Base-by-base conservation (phyloP, 2,329 filamentous ascomycete genomes). In the Colletotrichum sidae region DNA sequence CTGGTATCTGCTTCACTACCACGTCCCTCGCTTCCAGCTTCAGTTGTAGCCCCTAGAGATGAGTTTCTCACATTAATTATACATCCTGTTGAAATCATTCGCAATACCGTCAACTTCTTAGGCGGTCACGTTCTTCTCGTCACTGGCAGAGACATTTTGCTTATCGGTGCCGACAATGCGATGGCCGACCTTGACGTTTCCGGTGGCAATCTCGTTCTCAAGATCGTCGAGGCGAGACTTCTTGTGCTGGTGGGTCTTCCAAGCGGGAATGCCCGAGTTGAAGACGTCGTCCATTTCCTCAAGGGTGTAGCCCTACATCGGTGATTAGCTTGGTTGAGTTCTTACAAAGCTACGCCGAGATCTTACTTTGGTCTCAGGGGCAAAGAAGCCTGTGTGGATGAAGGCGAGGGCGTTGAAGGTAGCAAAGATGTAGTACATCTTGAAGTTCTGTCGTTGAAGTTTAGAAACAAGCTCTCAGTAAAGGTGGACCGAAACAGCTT, bases 261-360 rank as follows among this genome's bases (percentile, higher is more conserved):
- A 91, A 4, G 88, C 85, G 2, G 84, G 85, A 2, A 81, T 73
- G 0, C 85, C 86, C 8, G 83, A 82, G 69, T 87, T 82, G 74
- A 94, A 94, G 68, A 94, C 89, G 12, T 87, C 86, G 69, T 92
- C 90, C 75, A 93, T 89, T 73, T 94, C 91, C 73, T 94, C 92
- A 1, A 94, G 85, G 0, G 90, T 91, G 77, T 88, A 92, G 11
- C 90, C 90, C 44, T 69, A 39, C 2, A 39, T 8, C 1, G 8
- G 4, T 8, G 1, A 12, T 55, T 47, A 57, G 41, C 10, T 6
- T 47, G 6, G 8, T 11, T 15, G 13, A 38, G 2, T 6, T 25
- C 44, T 13, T 9, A 50, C 12, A 33, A 34, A 7, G 17, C 51
- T 4, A 13, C 11, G 25, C 8, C 8, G 39, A 7, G 38, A 35